Evolutionary conservation across 345 rosid species (phyloP).

Genomic region (Pistacia integerrima): DNA sequence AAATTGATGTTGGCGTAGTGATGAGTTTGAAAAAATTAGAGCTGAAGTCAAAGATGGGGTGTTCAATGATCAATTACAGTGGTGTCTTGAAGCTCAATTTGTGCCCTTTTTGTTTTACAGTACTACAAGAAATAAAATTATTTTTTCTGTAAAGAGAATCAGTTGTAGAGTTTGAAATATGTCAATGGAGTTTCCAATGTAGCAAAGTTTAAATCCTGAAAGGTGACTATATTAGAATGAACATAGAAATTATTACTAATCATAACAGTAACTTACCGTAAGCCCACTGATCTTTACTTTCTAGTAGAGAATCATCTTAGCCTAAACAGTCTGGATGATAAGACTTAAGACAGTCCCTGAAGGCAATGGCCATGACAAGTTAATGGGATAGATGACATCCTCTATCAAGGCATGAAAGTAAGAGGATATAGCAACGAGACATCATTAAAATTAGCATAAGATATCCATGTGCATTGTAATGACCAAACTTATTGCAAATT

Average conservation of each 20-base stretch:
- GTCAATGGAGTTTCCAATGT: too few species aligned
- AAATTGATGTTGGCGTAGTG: too few species aligned
- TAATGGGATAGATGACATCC: background rate
- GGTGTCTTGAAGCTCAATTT: too few species aligned
- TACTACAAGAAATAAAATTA: background rate
- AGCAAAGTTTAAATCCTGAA: too few species aligned
- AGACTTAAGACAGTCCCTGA: constrained; percentile 51
- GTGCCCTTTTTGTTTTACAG: background rate
- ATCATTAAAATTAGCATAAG: background rate
- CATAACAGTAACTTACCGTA: constrained; percentile 39
- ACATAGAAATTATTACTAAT: too few species aligned
- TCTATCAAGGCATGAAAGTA: background rate
- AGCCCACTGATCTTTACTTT: constrained; percentile 31
- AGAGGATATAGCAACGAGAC: background rate
- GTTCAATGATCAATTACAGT: constrained; percentile 22
- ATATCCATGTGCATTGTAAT: background rate
- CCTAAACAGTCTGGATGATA: constrained; percentile 46
- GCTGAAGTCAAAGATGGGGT: constrained; percentile 72
- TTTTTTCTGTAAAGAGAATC: background rate
- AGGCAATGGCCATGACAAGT: constrained; percentile 5
- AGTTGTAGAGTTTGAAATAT: background rate
- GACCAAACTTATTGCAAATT: background rate
- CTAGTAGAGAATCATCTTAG: constrained; percentile 37
- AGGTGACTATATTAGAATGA: too few species aligned
- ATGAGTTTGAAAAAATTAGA: constrained; percentile 52